Evolutionary conservation across 139 green algal species (phyloP).

Genomic region (Chloropicon primus): DNA sequence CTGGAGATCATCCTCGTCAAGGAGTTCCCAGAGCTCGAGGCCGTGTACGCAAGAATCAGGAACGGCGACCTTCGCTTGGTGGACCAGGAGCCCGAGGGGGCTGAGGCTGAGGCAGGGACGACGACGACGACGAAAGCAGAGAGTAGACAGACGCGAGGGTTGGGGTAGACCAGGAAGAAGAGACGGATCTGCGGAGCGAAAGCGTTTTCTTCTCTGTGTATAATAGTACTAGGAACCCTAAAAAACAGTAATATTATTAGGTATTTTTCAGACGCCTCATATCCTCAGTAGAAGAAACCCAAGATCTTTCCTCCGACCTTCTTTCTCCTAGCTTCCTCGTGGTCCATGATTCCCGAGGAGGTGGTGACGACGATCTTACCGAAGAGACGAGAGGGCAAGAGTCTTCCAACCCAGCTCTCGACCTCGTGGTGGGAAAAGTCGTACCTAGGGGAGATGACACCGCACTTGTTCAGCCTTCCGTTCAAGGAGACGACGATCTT

Average conservation of each 20-base stretch:
- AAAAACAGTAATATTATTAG: no score
- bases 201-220: no score
- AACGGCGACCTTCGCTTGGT: background rate
- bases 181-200: no score
- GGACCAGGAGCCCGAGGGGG: background rate
- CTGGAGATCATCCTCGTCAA: background rate
- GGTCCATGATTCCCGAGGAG: slow-evolving; percentile 94
- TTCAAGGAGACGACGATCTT: slow-evolving; percentile 99
- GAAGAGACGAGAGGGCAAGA: slow-evolving; percentile 96
- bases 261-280: no score
- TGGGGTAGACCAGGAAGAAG: no score
- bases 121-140: no score
- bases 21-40: background rate
- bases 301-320: slow-evolving; percentile 90
- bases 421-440: slow-evolving; percentile 33
- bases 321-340: slow-evolving; percentile 95
- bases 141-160: no score
- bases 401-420: slow-evolving; percentile 85
- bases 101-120: no score
- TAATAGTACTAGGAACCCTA: no score
- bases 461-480: slow-evolving; percentile 97
- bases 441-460: slow-evolving; percentile 61
- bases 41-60: background rate
- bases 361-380: slow-evolving; percentile 96
- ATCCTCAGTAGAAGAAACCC: slow-evolving; percentile 87